A percentile compares a stretch with the other conserved stretches of the same genome.
phyloP scores from a whole-genome alignment of 495 filamentous ascomycete genomes.

The Saxophila tyrrhenica region DNA sequence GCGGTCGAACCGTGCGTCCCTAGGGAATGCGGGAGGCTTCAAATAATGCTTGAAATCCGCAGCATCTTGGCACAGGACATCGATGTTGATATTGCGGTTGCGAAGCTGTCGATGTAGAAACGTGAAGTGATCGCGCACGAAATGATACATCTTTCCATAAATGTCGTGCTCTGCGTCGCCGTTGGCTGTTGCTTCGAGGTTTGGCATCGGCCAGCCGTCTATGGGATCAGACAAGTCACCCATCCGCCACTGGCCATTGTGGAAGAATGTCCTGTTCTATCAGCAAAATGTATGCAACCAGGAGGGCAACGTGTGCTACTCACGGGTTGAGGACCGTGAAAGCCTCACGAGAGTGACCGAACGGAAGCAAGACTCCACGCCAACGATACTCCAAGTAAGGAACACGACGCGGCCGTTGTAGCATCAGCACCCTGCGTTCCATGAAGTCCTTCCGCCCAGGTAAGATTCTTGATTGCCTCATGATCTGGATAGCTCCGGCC shows the following conservation, averaged over 20 bases:
- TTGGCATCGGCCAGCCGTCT: slow-evolving; percentile 17
- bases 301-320: too few relatives aligned
- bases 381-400: slow-evolving; percentile 16
- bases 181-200: slow-evolving; percentile 6
- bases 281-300: too few relatives aligned
- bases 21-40: background rate
- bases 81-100: slow-evolving; percentile 3
- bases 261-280: slow-evolving; percentile 25
- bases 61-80: slow-evolving; percentile 19
- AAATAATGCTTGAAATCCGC: too few relatives aligned
- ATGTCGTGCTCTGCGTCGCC: slow-evolving; percentile 21
- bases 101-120: slow-evolving; percentile 16
- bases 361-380: slow-evolving; percentile 25
- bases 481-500: slow-evolving; percentile 4
- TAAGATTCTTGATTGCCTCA: slow-evolving; percentile 7
- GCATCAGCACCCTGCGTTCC: slow-evolving; percentile 13
- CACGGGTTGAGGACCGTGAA: slow-evolving; percentile 26
- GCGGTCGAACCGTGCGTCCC: slow-evolving; percentile 13
- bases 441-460: slow-evolving; percentile 15
- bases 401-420: slow-evolving; percentile 12
- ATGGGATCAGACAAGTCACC: slow-evolving; percentile 24
- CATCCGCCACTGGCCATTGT: slow-evolving; percentile 19
- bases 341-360: slow-evolving; percentile 9
- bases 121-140: slow-evolving; percentile 13
- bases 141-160: slow-evolving; percentile 23